Evolutionary conservation across 768 basidiomycete genomes (phyloP), one percentile per base, ranked within the genome.

Genomic region (Sarcodon aspratus): DNA sequence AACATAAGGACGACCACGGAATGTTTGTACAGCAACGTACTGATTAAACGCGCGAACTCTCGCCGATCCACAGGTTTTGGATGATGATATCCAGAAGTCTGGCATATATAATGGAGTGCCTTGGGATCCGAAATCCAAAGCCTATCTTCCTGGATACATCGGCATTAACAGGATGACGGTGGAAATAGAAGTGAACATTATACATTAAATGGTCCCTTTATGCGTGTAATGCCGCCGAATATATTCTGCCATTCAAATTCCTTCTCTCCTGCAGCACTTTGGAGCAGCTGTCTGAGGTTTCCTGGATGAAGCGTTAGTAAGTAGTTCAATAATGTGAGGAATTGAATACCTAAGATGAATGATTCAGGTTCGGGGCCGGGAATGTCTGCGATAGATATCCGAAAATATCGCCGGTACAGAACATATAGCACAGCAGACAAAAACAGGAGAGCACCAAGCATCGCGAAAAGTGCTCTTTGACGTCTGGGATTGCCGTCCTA

Each of bases 11-110:
- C 17, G 8, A 42, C 40, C 11, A 42, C 11, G 2, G 11, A 27
- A 42, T 17, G 15, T n/a, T 9, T 8, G 40, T 42, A 31, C 13
- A 21, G 21, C 21, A 17, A 42, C 40, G 40, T 42, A 42, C 40
- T 17, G 40, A 75, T 52, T 21, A 78, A 63, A 1, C 73, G 66
- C 32, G 73, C 74, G 35, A 75, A 68, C 51, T 74, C 70, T 33
- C 71, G 71, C 44, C 74, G 62, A 55, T 75, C 71, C 9, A 68
- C 69, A 66, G 71, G 71, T 58, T 78, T 78, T 34, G 68, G 64
- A 57, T 74, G 76, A 10, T 68, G 67, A 55, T 79, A 79, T n/a
- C 75, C 74, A 13, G 73, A 72, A 15, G 75, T 75, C 47, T 78
- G 75, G 47, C 71, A 70, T 27, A 78, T 73, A 54, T 79, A 72